Conservation (phyloP, 2,329 filamentous ascomycete genomes). For the Claviceps citrina region DNA sequence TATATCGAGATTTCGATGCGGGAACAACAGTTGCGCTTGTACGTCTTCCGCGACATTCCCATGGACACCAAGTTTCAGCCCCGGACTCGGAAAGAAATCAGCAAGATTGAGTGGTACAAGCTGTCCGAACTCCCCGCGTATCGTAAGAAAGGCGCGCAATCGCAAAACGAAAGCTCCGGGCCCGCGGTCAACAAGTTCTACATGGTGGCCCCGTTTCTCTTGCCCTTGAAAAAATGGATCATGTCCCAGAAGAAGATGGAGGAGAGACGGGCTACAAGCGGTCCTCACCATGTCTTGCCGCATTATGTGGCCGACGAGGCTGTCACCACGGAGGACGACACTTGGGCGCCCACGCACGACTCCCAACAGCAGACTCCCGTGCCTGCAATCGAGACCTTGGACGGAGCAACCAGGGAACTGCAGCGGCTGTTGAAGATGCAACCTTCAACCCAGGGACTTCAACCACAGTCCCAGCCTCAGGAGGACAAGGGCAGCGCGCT, state of each 20-base stretch:
- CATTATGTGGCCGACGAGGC: conserved; percentile 35
- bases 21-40: conserved; percentile 84
- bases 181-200: conserved; percentile 79
- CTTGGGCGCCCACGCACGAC: conserved; percentile 26
- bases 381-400: conserved; percentile 30
- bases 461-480: conserved; percentile 14
- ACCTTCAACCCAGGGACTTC: conserved; percentile 33
- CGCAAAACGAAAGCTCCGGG: conserved; percentile 39
- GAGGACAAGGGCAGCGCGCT: conserved; percentile 35
- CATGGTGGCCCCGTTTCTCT: conserved; percentile 90
- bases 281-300: conserved; percentile 25
- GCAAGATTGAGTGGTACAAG: conserved; percentile 90
- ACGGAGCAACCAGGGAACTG: conserved; percentile 35
- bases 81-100: conserved; percentile 89
- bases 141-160: conserved; percentile 48
- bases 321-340: conserved; percentile 48
- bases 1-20: conserved; percentile 79
- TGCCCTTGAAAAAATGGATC: conserved; percentile 79
- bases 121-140: conserved; percentile 75
- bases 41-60: conserved; percentile 78
- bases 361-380: conserved; percentile 18
- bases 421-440: conserved; percentile 41
- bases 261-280: conserved; percentile 28
- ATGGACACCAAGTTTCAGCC: conserved; percentile 81
- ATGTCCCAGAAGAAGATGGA: conserved; percentile 67